Evolutionary conservation across 2,329 filamentous ascomycete species (phyloP).

Genomic region (Colletotrichum chrysophilum): DNA sequence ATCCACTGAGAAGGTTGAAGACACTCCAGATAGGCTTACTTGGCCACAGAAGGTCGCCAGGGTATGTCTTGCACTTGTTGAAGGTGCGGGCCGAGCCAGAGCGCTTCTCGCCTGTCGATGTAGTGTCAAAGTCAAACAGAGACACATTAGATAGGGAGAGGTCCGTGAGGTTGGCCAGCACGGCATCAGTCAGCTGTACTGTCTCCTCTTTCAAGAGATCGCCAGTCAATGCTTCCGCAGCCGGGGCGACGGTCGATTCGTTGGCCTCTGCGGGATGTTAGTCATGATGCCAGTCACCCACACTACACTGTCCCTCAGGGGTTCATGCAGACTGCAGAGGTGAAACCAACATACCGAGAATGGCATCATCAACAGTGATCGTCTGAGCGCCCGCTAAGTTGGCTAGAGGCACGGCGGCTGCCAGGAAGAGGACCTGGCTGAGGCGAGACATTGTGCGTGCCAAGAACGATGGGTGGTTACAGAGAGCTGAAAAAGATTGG

Average conservation of each 20-base stretch:
- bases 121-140: slow-evolving; percentile 29
- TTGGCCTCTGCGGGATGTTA: not conserved
- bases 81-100: slow-evolving; percentile 25
- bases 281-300: not conserved
- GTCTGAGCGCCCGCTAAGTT: not conserved
- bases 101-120: not conserved
- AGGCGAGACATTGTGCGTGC: not conserved
- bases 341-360: not conserved
- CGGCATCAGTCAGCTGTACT: slow-evolving; percentile 30
- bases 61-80: slow-evolving; percentile 35
- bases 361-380: not conserved
- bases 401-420: not conserved
- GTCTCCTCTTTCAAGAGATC: not conserved
- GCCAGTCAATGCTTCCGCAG: not conserved
- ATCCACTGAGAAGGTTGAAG: slow-evolving; percentile 36
- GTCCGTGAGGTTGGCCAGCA: slow-evolving; percentile 34
- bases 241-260: not conserved
- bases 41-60: slow-evolving; percentile 33
- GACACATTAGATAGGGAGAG: slow-evolving; percentile 32
- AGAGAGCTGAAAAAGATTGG: not conserved
- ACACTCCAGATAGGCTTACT: slow-evolving; percentile 30
- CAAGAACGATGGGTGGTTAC: not conserved
- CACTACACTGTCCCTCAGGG: not conserved
- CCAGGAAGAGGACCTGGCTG: slow-evolving; percentile 1
- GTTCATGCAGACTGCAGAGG: not conserved